Evolutionary conservation across 257 asterid species (phyloP).

Genomic region (Solanum appendiculatum): DNA sequence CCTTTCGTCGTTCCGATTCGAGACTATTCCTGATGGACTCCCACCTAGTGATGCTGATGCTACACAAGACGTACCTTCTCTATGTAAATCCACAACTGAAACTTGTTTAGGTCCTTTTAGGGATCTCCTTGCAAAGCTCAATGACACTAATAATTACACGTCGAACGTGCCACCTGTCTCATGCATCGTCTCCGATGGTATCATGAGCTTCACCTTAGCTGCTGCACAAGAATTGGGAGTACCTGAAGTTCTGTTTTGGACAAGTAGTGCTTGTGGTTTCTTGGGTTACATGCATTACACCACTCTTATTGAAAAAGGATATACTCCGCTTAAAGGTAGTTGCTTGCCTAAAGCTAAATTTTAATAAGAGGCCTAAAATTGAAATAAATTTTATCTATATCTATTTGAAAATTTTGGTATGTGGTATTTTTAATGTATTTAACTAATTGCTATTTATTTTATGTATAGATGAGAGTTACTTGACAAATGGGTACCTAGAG

Average conservation of each 20-base stretch:
- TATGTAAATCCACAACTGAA: neutral
- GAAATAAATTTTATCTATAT: too few relatives aligned
- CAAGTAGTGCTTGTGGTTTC: slow-evolving; percentile 5
- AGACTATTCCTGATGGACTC: slow-evolving; percentile 1
- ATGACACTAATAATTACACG: neutral
- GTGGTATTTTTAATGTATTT: too few relatives aligned
- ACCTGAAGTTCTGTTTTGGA: neutral
- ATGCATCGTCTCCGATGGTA: neutral
- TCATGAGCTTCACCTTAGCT: neutral
- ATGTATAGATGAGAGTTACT: neutral
- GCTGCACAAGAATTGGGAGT: neutral
- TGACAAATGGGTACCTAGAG: neutral
- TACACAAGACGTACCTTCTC: neutral
- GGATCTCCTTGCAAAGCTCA: neutral
- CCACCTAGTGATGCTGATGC: neutral
- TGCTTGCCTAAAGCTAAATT: neutral
- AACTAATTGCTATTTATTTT: too few relatives aligned
- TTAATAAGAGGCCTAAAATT: neutral
- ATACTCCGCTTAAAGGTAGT: neutral
- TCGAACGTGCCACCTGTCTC: neutral
- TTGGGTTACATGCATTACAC: neutral
- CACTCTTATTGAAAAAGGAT: neutral
- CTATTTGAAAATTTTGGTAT: too few relatives aligned
- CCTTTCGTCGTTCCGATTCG: neutral
- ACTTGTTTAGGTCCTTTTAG: neutral